Evolutionary conservation across 106 monocot species (phyloP).

Genomic region (Gastrodia elata): DNA sequence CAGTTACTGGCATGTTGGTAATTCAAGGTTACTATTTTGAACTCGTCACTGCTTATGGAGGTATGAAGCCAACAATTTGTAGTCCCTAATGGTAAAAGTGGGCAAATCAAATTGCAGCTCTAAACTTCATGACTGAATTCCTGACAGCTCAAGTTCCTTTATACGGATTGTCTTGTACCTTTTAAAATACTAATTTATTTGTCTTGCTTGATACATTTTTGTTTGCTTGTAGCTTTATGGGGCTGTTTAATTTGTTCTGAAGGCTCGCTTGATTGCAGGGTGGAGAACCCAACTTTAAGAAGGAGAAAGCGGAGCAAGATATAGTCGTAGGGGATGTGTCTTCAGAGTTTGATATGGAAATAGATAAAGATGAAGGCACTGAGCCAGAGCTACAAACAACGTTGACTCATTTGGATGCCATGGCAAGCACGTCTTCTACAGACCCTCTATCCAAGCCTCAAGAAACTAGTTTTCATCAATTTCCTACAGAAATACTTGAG

Average conservation of each 20-base stretch:
- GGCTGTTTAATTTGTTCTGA: conserved; percentile 1
- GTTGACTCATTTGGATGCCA: conserved; percentile 6
- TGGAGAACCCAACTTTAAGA: not conserved
- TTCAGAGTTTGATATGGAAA: conserved; percentile 7
- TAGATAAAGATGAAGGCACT: conserved; percentile 1
- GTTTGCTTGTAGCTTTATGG: not conserved
- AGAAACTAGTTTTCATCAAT: conserved; percentile 1
- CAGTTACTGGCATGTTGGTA: not conserved
- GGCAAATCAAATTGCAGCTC: not conserved
- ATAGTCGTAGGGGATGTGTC: not conserved
- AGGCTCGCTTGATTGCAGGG: not conserved
- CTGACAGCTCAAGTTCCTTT: not conserved
- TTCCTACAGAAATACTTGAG: conserved; percentile 2
- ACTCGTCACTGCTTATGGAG: not conserved
- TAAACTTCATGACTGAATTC: not conserved
- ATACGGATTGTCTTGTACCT: not conserved
- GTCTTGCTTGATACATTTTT: conserved; percentile 1
- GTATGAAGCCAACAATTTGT: not conserved
- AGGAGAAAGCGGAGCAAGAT: conserved; percentile 7
- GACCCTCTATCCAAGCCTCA: not conserved
- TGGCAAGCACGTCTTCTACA: not conserved
- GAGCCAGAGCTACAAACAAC: not conserved
- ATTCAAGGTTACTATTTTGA: not conserved
- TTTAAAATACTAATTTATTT: not conserved
- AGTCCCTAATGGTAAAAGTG: not conserved